These are phyloP conservation scores for Megacollybia marginata DNA, from an alignment of 768 basidiomycete species.

Conservation along the genomic window DNA sequence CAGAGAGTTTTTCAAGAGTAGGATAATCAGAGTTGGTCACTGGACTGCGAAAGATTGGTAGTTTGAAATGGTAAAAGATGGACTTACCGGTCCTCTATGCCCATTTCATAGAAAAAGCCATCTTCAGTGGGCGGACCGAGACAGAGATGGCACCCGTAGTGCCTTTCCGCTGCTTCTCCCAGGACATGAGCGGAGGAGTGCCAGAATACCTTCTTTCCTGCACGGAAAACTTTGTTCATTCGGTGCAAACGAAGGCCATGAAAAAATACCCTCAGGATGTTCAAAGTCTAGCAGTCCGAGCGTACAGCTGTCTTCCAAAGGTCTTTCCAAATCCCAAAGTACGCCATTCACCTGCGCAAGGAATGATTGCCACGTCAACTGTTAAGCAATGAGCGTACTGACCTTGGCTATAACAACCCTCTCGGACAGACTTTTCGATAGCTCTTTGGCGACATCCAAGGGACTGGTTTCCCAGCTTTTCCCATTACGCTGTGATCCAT, in stretches of 20 bases:
- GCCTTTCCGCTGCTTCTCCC: slow-evolving; percentile 92
- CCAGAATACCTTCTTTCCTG: slow-evolving; percentile 98
- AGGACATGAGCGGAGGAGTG: slow-evolving; percentile 98
- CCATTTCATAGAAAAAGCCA: slow-evolving; percentile 99
- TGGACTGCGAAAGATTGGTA: slow-evolving; percentile 34
- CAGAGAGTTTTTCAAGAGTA: slow-evolving; percentile 80
- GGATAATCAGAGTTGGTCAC: slow-evolving; percentile 82
- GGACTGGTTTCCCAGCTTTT: slow-evolving; percentile 95
- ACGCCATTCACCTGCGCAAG: slow-evolving; percentile 63
- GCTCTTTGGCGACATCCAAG: slow-evolving; percentile 80
- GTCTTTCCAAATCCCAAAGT: slow-evolving; percentile 93
- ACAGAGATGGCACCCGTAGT: slow-evolving; percentile 95
- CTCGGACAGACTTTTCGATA: slow-evolving; percentile 85
- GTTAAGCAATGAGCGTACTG: slow-evolving; percentile 7
- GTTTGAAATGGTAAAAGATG: too few relatives aligned
- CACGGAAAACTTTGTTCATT: neutral
- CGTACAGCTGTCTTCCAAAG: slow-evolving; percentile 77
- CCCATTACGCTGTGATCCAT: slow-evolving; percentile 78
- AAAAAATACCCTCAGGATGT: slow-evolving; percentile 63
- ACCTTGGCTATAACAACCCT: slow-evolving; percentile 92
- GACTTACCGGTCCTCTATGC: slow-evolving; percentile 65
- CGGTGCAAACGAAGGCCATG: neutral
- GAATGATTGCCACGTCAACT: slow-evolving; percentile 1
- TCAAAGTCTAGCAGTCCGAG: slow-evolving; percentile 91
- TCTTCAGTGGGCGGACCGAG: slow-evolving; percentile 96